Percentiles rank a stretch among this genome's conserved stretches.
Conservation (phyloP, 352 stramenopile species). For the Globisporangium yorkense region DNA sequence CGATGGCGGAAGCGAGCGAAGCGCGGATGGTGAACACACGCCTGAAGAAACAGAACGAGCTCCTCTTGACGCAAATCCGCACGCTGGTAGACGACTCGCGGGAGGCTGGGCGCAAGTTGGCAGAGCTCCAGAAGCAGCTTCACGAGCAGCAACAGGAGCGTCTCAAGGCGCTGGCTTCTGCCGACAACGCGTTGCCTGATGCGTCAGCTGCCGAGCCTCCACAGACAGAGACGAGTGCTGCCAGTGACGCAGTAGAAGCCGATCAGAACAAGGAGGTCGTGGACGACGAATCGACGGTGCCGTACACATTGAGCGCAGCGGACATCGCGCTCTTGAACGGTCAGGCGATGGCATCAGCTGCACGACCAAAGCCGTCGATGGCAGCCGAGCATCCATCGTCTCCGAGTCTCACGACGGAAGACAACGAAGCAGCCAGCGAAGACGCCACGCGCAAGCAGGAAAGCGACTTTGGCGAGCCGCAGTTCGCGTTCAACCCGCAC, state of each 20-base stretch:
- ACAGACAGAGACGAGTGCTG: background rate
- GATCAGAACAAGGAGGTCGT: background rate
- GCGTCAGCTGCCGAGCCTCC: background rate
- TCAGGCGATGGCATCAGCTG: slow-evolving; percentile 8
- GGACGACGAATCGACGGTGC: slow-evolving; percentile 20
- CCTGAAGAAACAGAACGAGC: slow-evolving; percentile 79
- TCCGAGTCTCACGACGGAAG: background rate
- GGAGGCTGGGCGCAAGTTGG: slow-evolving; percentile 36
- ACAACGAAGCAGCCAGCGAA: background rate
- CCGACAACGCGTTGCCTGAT: slow-evolving; percentile 2
- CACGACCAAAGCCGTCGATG: background rate
- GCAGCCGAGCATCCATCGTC: background rate
- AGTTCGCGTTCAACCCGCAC: slow-evolving; percentile 27
- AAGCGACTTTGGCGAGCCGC: background rate
- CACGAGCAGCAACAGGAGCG: slow-evolving; percentile 13
- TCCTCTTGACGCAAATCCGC: slow-evolving; percentile 73
- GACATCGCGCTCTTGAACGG: slow-evolving; percentile 78
- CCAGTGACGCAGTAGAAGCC: background rate
- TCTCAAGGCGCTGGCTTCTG: slow-evolving; percentile 11
- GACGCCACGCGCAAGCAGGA: background rate
- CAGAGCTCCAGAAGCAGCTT: slow-evolving; percentile 24
- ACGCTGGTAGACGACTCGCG: slow-evolving; percentile 60
- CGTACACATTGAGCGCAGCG: slow-evolving; percentile 62
- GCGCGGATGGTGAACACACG: slow-evolving; percentile 84
- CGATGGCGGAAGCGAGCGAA: slow-evolving; percentile 77